Evolutionary conservation across 2,329 filamentous ascomycete genomes (phyloP).

Genomic region (Arthrobotrys entomopaga): DNA sequence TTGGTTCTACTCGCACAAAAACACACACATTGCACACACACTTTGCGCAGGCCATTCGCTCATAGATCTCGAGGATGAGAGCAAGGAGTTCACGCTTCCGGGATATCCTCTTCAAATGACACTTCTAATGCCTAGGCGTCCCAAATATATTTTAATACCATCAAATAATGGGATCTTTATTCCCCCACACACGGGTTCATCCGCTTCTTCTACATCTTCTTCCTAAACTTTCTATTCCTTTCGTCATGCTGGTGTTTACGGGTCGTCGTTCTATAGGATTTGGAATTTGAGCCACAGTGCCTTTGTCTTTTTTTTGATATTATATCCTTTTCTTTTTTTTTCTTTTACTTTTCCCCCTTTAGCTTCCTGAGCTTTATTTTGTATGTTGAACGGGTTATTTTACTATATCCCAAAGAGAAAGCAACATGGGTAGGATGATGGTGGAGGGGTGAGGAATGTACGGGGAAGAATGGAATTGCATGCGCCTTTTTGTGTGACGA

Average conservation of each 20-base stretch:
- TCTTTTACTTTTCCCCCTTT: constrained; percentile 4
- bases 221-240: constrained; percentile 32
- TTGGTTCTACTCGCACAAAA: constrained; percentile 27
- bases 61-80: constrained; percentile 32
- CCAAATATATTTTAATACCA: constrained; percentile 48
- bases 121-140: constrained; percentile 41
- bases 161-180: constrained; percentile 27
- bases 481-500: constrained; percentile 13
- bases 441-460: not conserved
- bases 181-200: not conserved
- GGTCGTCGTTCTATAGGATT: constrained; percentile 55
- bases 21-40: not conserved
- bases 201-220: constrained; percentile 10
- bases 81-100: constrained; percentile 10
- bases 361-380: constrained; percentile 21
- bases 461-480: not conserved
- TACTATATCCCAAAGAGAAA: not conserved
- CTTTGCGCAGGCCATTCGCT: constrained; percentile 43
- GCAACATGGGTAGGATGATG: not conserved
- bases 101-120: constrained; percentile 26
- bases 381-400: constrained; percentile 14
- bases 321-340: constrained; percentile 9
- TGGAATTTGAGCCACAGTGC: constrained; percentile 54
- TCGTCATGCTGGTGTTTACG: constrained; percentile 53
- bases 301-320: constrained; percentile 18